These are phyloP conservation scores for Ophiocordyceps sinensis DNA, from an alignment of 2,329 filamentous ascomycete species.

Conservation along the genomic window DNA sequence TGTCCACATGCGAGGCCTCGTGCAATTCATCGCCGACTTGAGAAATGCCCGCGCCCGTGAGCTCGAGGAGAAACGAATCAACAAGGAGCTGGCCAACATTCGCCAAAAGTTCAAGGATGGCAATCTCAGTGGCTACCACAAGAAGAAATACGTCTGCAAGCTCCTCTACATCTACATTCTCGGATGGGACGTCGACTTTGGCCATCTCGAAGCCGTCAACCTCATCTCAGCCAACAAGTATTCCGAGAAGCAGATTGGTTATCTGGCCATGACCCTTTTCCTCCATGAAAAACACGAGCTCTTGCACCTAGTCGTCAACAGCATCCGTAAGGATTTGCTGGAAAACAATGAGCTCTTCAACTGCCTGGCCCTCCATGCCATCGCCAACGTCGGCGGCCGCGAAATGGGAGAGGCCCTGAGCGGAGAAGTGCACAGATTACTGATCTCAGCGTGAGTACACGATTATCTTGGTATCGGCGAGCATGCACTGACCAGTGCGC, in stretches of 20 bases:
- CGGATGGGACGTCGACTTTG: conserved; percentile 98
- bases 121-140: conserved; percentile 88
- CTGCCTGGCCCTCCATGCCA: conserved; percentile 89
- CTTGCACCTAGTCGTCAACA: conserved; percentile 92
- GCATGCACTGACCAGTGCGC: conserved; percentile 2
- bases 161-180: conserved; percentile 98
- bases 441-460: conserved; percentile 75
- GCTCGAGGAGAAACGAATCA: conserved; percentile 96
- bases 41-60: conserved; percentile 90
- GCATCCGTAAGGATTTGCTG: conserved; percentile 87
- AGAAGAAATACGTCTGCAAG: conserved; percentile 99
- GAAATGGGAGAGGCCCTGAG: conserved; percentile 96
- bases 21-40: conserved; percentile 96
- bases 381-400: conserved; percentile 89
- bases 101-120: conserved; percentile 96
- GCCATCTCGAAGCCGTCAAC: conserved; percentile 94
- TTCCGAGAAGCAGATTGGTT: conserved; percentile 98
- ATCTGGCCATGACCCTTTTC: conserved; percentile 93
- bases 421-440: conserved; percentile 76
- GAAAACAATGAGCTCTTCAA: conserved; percentile 97
- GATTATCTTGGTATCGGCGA: neutral
- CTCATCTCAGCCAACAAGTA: conserved; percentile 94
- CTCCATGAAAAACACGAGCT: conserved; percentile 95
- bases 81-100: conserved; percentile 98
- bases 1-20: conserved; percentile 66